Conservation (phyloP, 192 early-diverging fungal species). For the Coemansia sp. region DNA sequence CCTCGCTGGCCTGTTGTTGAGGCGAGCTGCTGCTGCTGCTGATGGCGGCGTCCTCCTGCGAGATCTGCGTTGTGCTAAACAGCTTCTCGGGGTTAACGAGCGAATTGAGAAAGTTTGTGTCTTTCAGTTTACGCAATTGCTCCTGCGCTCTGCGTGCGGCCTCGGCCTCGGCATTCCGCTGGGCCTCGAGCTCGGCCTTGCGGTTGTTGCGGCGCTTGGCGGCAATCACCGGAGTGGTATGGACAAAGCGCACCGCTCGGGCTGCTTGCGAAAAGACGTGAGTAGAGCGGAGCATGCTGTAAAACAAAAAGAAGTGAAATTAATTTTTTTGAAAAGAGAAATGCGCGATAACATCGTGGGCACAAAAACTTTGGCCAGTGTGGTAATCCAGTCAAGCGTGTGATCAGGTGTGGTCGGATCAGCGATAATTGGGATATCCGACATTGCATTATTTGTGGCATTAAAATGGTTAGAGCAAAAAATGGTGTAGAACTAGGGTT, state of each 20-base stretch:
- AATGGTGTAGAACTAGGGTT: too few relatives aligned
- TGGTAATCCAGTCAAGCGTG: too few relatives aligned
- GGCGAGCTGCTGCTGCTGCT: not conserved
- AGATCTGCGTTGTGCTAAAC: conserved; percentile 49
- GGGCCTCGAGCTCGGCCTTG: conserved; percentile 48
- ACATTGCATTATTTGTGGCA: too few relatives aligned
- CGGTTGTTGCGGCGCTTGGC: conserved; percentile 37
- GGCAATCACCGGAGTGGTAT: conserved; percentile 21
- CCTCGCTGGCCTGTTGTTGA: not conserved
- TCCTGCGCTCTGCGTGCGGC: conserved; percentile 29
- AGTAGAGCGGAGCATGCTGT: conserved; percentile 20
- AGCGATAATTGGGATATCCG: too few relatives aligned
- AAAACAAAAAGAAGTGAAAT: not conserved
- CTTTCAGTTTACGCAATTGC: conserved; percentile 47
- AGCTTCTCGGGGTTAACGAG: conserved; percentile 35
- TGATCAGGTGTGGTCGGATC: not conserved
- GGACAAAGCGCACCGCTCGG: conserved; percentile 22
- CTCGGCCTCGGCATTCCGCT: conserved; percentile 45
- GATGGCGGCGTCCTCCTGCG: conserved; percentile 34
- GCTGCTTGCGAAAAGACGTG: not conserved
- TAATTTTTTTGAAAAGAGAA: not conserved
- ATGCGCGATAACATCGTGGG: not conserved
- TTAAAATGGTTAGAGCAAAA: too few relatives aligned
- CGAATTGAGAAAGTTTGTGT: conserved; percentile 56
- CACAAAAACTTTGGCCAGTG: conserved; percentile 4